Conservation (phyloP, 257 asterid genomes). For the Capsicum chinense region DNA sequence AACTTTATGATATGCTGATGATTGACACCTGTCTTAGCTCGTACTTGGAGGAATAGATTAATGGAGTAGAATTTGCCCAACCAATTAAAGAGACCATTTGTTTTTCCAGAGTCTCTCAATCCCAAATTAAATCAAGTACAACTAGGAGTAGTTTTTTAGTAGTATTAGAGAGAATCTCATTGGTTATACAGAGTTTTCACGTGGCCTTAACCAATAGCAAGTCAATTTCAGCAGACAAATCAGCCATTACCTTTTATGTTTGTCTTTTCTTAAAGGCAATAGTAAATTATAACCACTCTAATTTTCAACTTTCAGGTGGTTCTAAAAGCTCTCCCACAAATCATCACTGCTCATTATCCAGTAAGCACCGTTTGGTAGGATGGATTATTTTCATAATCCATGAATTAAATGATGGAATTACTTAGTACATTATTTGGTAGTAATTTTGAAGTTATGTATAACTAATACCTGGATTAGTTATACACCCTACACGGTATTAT, state of each 20-base stretch:
- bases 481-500: too few species aligned
- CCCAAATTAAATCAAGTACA: background rate
- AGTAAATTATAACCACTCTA: background rate
- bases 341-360: too few species aligned
- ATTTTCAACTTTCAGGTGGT: background rate
- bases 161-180: background rate
- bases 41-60: background rate
- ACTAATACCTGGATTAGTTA: too few species aligned
- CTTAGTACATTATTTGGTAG: too few species aligned
- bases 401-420: too few species aligned
- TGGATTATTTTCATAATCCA: too few species aligned
- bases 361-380: too few species aligned
- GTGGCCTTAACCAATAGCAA: background rate
- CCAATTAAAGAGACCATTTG: background rate
- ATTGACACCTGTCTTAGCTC: slow-evolving; percentile 21
- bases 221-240: background rate
- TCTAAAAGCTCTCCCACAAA: background rate
- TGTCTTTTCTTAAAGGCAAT: background rate
- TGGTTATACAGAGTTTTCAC: background rate
- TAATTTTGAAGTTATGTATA: too few species aligned
- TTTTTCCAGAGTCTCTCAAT: background rate
- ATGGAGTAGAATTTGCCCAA: background rate
- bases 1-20: slow-evolving; percentile 13
- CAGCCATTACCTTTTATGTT: background rate
- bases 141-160: background rate